Conservation (phyloP, 768 basidiomycete genomes). For the Auriscalpium vulgare region DNA sequence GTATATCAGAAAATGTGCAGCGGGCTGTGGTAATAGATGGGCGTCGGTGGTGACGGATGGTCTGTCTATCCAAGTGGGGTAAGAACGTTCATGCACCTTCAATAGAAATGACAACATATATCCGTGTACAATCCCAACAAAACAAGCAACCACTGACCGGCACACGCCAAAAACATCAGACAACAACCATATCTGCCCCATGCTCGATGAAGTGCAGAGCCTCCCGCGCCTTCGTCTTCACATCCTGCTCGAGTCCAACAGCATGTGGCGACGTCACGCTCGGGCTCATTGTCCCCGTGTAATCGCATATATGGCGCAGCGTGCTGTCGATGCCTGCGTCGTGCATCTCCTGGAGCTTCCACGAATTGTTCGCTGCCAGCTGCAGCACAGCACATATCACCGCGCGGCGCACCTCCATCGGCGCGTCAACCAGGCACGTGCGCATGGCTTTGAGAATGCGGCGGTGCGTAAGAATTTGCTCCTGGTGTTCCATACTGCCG, state of each 20-base stretch:
- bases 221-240: constrained; percentile 44
- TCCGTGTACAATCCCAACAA: background rate
- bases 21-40: too few relatives aligned
- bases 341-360: constrained; percentile 29
- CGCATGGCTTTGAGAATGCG: constrained; percentile 47
- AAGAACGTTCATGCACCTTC: too few relatives aligned
- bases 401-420: constrained; percentile 49
- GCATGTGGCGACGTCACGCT: constrained; percentile 22
- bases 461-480: constrained; percentile 41
- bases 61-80: too few relatives aligned
- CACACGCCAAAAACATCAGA: background rate
- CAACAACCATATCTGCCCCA: background rate
- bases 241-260: constrained; percentile 35
- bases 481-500: constrained; percentile 41
- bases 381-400: constrained; percentile 53
- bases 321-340: constrained; percentile 40
- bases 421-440: constrained; percentile 50
- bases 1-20: too few relatives aligned
- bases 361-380: constrained; percentile 37
- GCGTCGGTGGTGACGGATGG: too few relatives aligned
- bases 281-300: constrained; percentile 20
- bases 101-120: too few relatives aligned
- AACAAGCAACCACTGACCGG: background rate
- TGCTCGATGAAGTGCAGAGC: constrained; percentile 45
- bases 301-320: constrained; percentile 35